phyloP scores from a whole-genome alignment of 2,329 filamentous ascomycete genomes.

The Colletotrichum melonis region DNA sequence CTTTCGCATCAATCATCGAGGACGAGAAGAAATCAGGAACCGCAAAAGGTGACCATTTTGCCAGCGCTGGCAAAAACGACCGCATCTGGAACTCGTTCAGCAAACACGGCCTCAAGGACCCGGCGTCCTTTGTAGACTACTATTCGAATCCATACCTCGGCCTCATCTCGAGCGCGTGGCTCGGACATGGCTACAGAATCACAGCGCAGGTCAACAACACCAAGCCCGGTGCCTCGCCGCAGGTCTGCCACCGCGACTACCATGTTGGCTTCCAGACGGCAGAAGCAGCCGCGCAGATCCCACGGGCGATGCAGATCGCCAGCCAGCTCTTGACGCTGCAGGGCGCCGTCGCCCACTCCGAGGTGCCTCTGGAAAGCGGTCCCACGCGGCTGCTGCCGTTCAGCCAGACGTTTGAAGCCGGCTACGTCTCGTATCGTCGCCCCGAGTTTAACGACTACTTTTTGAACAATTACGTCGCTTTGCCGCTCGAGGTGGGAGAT shows the following conservation, averaged over 20 bases:
- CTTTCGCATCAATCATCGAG: conserved; percentile 61
- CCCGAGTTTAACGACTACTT: conserved; percentile 67
- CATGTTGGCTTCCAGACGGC: conserved; percentile 71
- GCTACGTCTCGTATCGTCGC: conserved; percentile 68
- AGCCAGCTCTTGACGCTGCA: conserved; percentile 71
- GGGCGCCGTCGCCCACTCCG: conserved; percentile 71
- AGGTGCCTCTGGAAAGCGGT: conserved; percentile 68
- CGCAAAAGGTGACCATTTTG: conserved; percentile 70
- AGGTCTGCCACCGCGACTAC: conserved; percentile 71
- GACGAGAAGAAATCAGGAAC: conserved; percentile 49
- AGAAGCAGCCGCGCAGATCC: conserved; percentile 57
- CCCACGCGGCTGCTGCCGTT: conserved; percentile 72
- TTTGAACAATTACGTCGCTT: conserved; percentile 59
- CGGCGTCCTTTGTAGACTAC: conserved; percentile 65
- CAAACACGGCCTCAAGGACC: conserved; percentile 66
- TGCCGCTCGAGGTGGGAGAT: conserved; percentile 66
- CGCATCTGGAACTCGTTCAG: conserved; percentile 76
- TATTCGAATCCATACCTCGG: conserved; percentile 70
- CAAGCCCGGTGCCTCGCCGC: conserved; percentile 66
- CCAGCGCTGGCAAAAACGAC: conserved; percentile 64
- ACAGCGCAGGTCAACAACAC: conserved; percentile 74
- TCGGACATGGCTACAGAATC: conserved; percentile 69
- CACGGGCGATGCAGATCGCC: conserved; percentile 63
- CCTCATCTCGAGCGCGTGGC: conserved; percentile 64
- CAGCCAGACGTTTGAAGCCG: conserved; percentile 66